A percentile compares a stretch with the other conserved stretches of the same genome.
Conservation (phyloP, 2,329 filamentous ascomycete species). For the Hymenotorrendiella dingleyae region DNA sequence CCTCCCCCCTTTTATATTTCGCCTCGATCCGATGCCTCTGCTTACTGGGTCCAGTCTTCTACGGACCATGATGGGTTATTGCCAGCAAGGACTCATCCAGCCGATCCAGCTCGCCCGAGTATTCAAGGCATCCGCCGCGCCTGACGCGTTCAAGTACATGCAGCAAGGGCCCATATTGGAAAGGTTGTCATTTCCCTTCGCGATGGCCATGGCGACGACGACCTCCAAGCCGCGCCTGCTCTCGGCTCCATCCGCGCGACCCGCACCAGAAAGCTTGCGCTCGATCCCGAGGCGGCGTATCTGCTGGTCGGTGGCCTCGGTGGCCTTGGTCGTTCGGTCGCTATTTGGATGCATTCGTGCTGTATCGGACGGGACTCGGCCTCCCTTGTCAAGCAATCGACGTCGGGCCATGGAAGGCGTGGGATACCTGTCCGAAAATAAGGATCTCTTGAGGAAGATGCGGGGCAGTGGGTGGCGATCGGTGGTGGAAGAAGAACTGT, state of each 20-base stretch:
- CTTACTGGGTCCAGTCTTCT: no score
- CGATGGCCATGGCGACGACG: neutral
- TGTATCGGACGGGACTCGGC: slow-evolving; percentile 1
- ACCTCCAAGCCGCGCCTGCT: no score
- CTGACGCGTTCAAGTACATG: slow-evolving; percentile 26
- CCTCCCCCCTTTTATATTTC: no score
- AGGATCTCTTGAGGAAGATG: neutral
- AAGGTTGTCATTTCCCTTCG: slow-evolving; percentile 32
- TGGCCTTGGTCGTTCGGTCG: slow-evolving; percentile 32
- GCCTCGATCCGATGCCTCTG: no score
- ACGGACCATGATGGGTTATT: no score
- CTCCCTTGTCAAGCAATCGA: slow-evolving; percentile 5
- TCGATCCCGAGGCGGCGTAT: slow-evolving; percentile 23
- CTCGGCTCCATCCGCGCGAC: no score
- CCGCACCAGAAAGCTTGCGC: neutral
- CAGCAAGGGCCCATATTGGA: slow-evolving; percentile 37
- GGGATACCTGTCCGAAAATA: slow-evolving; percentile 2
- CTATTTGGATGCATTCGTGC: slow-evolving; percentile 25
- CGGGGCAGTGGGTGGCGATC: neutral
- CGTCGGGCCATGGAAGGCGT: slow-evolving; percentile 8
- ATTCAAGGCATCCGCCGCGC: no score
- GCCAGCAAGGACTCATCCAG: no score
- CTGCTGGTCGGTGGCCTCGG: slow-evolving; percentile 35
- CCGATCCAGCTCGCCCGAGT: no score
- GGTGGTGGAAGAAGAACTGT: neutral